phyloP scores from a whole-genome alignment of 345 rosid species.

The Aquilaria malaccensis region DNA sequence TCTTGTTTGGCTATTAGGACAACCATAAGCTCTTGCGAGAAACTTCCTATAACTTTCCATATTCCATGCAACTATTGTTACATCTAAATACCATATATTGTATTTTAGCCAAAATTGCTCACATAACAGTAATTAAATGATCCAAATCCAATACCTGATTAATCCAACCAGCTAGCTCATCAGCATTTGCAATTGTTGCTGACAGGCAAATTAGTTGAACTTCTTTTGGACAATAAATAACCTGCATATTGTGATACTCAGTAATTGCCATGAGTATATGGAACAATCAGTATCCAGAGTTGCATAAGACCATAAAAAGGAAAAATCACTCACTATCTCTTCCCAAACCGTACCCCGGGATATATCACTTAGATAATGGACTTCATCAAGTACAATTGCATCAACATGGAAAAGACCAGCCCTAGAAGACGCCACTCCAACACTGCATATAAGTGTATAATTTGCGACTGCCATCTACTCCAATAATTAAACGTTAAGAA shows the following conservation, averaged over 20 bases:
- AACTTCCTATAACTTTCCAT: too few species aligned
- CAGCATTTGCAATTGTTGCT: slow-evolving; percentile 94
- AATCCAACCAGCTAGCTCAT: slow-evolving; percentile 97
- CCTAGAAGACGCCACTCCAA: slow-evolving; percentile 83
- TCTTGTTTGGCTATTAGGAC: too few species aligned
- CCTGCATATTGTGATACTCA: slow-evolving; percentile 31
- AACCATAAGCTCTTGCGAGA: too few species aligned
- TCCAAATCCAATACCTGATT: slow-evolving; percentile 50
- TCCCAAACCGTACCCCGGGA: slow-evolving; percentile 98
- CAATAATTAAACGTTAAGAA: slow-evolving; percentile 7
- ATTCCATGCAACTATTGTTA: too few species aligned
- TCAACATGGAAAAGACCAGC: slow-evolving; percentile 85
- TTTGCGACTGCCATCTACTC: slow-evolving; percentile 11
- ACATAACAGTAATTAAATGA: too few species aligned
- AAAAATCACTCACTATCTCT: slow-evolving; percentile 61
- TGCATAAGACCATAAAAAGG: slow-evolving; percentile 1
- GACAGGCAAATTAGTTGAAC: slow-evolving; percentile 89
- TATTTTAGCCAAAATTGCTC: too few species aligned
- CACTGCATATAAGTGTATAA: slow-evolving; percentile 39
- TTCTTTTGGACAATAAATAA: slow-evolving; percentile 87
- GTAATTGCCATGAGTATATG: neutral
- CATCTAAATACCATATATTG: too few species aligned
- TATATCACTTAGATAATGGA: slow-evolving; percentile 93
- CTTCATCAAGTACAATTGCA: slow-evolving; percentile 92
- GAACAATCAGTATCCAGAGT: neutral